Evolutionary conservation across 805 yeast genomes (phyloP), one percentile per base, ranked within the genome.

Genomic region (Kodamaea nitidulidarum): DNA sequence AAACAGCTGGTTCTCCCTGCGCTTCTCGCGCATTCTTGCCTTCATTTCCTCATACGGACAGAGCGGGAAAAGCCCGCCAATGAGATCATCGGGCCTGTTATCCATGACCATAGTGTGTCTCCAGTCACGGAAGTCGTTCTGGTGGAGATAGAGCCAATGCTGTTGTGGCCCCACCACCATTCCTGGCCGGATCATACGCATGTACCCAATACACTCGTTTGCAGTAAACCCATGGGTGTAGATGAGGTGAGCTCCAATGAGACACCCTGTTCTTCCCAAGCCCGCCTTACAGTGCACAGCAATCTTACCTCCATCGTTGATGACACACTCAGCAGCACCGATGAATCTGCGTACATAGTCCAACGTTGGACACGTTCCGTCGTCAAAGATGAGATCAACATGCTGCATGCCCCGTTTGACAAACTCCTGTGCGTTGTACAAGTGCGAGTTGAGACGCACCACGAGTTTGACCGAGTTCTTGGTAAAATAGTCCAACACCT

Each of bases 111-210:
- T 88, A 8, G 96, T 88, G 52, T 81, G 86, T 60, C 88, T 77
- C 98, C 98, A 93, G 54, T 88, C 96, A 54, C 97, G 75, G 61
- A 93, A 93, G 50, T 90, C 96, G 60, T 88, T 82, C 62, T 93
- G 98, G 59, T 93, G 96, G 47, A 93, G 73, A 56, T 93, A 93
- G 43, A 93, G 72, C 98, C 98, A 93, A 66, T 93, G 98, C 60
- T 93, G 98, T 62, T 93, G 98, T 2, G 98, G 98, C 0, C 98
- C 98, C 21, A 93, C 98, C n/a, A 93, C 97, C 98, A 93, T 93
- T 30, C 98, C 98, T 0, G 98, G 98, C 50, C 98, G 78, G 46
- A 93, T 74, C 77, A 93, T 85, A 60, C 98, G 76, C 91, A 93
- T 85, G 57, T 88, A 93, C 1, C 91, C 96, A 52, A 93, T 93